Evolutionary conservation across 2,329 filamentous ascomycete genomes (phyloP), one percentile per base, ranked within the genome.

Genomic region (Colletotrichum noveboracense): DNA sequence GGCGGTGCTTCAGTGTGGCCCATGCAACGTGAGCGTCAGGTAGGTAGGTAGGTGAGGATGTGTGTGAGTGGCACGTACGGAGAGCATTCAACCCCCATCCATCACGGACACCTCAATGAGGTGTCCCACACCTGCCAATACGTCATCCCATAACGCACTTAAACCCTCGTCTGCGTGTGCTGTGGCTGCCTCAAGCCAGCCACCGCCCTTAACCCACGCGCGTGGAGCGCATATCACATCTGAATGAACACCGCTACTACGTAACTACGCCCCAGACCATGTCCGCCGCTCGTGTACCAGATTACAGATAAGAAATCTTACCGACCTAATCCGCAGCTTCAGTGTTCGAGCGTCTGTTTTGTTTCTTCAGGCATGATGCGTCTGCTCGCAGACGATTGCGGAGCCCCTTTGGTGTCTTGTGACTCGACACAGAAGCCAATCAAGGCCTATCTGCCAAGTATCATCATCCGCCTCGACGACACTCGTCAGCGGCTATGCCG

Each of bases 351-450:
- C 71, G 67, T 64, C 66, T 73, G 67, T 70, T 56, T 73, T 30
- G 48, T 74, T 67, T 74, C 67, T 66, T 71, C 68, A 66, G 28
- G 34, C 68, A 71, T 66, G 43, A 32, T 66, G 52, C 61, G 26
- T 55, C 32, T 52, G 24, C 62, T 66, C 34, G 43, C 62, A 60
- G 18, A 68, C 34, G 56, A 68, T 65, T 75, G 73, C 70, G 73
- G 70, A 69, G 56, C 58, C 70, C 8, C 18, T 26, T 26, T 34
- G 18, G 12, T 64, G 64, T 75, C 73, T 68, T 65, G 73, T 75
- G 73, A 75, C 73, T 73, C n/a, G 64, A 24, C 14, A 34, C 24
- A 65, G 34, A 68, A 36, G 30, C 73, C 73, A 73, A 75, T 75
- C 73, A 68, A 28, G 43, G 58, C 18, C 26, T 55, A 34, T 32